Evolutionary conservation across 306 rosid genomes (phyloP), one percentile per base, ranked within the genome.

Genomic region (Glycine latifolia): DNA sequence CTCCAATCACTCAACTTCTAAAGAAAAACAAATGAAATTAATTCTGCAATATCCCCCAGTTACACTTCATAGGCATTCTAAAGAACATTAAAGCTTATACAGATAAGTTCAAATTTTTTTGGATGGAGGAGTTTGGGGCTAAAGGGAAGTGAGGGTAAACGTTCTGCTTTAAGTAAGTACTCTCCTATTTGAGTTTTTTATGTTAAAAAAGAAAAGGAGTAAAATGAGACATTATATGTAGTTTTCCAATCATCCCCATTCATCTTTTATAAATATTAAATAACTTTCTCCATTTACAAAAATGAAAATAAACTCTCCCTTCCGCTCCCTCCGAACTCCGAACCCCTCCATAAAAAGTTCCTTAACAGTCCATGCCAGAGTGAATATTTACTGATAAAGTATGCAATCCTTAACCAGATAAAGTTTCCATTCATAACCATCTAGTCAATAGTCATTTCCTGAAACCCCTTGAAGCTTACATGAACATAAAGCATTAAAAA

Each of bases 1-100:
- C 10, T 70, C 80, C 82, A 60, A 70, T 68, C 55, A 68, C 63
- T 89, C 85, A 80, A 58, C 58, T 48, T 69, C 43, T 60, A 79
- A 65, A 72, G 81, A 67, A 79, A 80, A 86, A 31, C 8, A 79
- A 60, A 69, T 63, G 12, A 75, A 17, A 71, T 44, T 52, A 59
- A 56, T 41, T 53, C 53, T 44, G 33, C 47, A n/a, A 70, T 58
- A 68, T 17, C 63, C 75, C 44, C 46, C 71, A n/a, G n/a, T 35
- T 11, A 58, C 67, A 78, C 56, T 11, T 68, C 31, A 54, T n/a
- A 43, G 7, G 52, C 33, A 46, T 65, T 55, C 60, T 56, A 80
- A 71, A 76, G 17, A 59, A 76, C 81, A 46, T 78, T 67, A 52
- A 48, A 56, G 71, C 79, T 62, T 52, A 67, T 47, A 63, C 9